These are phyloP conservation scores for Leptodermis oblonga DNA, from an alignment of 257 asterid genomes.

Conservation along the genomic window DNA sequence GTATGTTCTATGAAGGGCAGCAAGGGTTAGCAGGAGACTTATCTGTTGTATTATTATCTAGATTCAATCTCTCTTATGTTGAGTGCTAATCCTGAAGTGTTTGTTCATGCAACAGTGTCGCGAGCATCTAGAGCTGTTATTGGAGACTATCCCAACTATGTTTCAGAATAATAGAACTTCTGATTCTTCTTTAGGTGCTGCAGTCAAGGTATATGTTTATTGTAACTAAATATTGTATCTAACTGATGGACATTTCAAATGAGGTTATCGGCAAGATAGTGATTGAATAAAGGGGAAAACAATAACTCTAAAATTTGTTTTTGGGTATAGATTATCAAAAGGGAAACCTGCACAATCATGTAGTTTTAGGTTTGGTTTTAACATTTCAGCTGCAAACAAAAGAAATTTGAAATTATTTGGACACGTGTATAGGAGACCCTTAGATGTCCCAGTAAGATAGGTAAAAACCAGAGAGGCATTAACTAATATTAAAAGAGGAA, in stretches of 20 bases:
- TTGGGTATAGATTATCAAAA: neutral
- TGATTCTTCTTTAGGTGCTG: conserved; percentile 96
- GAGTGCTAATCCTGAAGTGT: conserved; percentile 9
- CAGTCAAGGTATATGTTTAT: conserved; percentile 58
- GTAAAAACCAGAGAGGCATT: too few relatives aligned
- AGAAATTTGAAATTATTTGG: neutral
- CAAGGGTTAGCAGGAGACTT: neutral
- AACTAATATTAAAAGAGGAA: too few relatives aligned
- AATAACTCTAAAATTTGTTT: neutral
- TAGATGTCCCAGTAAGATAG: too few relatives aligned
- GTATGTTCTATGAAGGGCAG: neutral
- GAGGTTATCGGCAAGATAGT: neutral
- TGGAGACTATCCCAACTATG: conserved; percentile 87
- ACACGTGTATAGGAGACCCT: too few relatives aligned
- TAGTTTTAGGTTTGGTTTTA: neutral
- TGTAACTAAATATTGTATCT: neutral
- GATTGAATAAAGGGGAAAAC: neutral
- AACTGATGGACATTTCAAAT: neutral
- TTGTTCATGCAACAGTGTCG: conserved; percentile 57
- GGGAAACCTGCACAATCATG: neutral
- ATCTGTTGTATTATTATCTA: neutral
- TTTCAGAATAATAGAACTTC: conserved; percentile 73
- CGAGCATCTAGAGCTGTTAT: conserved; percentile 73
- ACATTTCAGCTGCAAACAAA: neutral
- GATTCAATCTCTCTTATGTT: neutral